Conservation (phyloP, 2,329 filamentous ascomycete species). For the Ophiostoma australiae region DNA sequence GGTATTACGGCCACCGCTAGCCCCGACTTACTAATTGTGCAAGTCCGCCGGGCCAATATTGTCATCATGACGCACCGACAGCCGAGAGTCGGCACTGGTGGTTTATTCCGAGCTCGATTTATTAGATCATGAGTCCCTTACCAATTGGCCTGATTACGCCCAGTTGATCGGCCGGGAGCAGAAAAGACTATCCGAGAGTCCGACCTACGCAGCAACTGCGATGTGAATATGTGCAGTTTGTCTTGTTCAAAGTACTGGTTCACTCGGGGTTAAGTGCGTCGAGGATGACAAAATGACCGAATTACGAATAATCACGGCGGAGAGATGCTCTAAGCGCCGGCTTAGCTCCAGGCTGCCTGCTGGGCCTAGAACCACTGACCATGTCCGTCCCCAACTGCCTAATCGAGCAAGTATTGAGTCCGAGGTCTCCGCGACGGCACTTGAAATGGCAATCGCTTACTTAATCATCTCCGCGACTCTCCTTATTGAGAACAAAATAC, state of each 20-base stretch:
- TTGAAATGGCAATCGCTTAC: background rate
- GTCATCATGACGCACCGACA: background rate
- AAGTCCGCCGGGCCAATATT: background rate
- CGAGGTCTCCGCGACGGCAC: background rate
- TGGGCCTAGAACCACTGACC: background rate
- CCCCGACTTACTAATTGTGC: background rate
- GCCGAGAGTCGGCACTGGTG: background rate
- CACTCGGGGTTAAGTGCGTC: background rate
- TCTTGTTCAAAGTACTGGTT: background rate
- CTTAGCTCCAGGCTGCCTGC: background rate
- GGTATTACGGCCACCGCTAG: background rate
- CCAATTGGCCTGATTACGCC: background rate
- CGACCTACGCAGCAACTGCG: background rate
- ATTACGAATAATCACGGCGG: background rate
- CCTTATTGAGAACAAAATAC: background rate
- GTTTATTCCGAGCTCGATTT: background rate
- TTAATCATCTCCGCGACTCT: background rate
- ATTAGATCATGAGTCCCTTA: background rate
- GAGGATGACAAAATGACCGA: background rate
- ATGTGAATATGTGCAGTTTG: background rate
- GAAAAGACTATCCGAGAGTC: background rate
- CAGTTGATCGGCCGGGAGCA: background rate
- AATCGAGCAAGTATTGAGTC: background rate
- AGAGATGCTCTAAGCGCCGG: background rate
- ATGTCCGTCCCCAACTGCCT: background rate